These are phyloP conservation scores for Piper betle DNA, from an alignment of 164 flowering plant species.

Conservation along the genomic window DNA sequence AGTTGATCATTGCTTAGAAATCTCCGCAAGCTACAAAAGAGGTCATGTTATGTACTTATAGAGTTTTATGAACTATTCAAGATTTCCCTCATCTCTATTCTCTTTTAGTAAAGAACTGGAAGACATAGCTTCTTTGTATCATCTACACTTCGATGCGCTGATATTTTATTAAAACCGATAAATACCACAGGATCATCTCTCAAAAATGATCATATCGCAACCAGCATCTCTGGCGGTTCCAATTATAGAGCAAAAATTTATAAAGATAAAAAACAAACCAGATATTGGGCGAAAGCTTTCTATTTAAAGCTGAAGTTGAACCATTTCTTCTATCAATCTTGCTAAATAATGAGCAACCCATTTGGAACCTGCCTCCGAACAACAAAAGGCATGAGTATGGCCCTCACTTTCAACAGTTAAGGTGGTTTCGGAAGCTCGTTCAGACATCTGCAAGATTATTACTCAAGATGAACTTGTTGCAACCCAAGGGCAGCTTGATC, in stretches of 20 bases:
- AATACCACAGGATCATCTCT: not conserved
- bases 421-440: conserved; percentile 35
- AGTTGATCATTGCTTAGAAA: no score
- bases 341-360: conserved; percentile 82
- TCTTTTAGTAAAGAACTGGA: no score
- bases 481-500: not conserved
- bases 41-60: no score
- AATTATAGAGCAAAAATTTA: not conserved
- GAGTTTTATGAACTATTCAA: no score
- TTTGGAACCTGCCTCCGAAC: conserved; percentile 66
- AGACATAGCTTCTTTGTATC: no score
- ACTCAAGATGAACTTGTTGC: not conserved
- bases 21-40: no score
- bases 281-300: not conserved
- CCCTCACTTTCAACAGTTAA: conserved; percentile 72
- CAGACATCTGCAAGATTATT: conserved; percentile 38
- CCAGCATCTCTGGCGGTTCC: not conserved
- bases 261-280: not conserved
- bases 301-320: not conserved
- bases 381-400: conserved; percentile 61
- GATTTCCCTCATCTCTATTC: no score
- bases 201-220: not conserved
- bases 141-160: no score
- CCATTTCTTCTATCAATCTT: conserved; percentile 30
- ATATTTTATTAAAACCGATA: no score